Base-by-base conservation (phyloP, 306 rosid genomes). In the Castanea crenata region DNA sequence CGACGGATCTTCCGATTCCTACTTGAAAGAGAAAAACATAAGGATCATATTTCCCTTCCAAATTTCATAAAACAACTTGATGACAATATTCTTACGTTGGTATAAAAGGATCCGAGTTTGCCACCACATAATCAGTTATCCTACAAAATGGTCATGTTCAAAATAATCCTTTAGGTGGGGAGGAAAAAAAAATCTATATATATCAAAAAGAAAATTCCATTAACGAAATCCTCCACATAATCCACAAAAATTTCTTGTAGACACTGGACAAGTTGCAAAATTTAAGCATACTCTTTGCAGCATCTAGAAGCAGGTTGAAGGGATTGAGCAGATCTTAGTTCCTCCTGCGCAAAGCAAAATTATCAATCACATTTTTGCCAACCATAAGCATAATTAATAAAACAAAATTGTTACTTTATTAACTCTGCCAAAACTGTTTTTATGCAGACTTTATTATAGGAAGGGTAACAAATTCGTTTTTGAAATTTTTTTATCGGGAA, bases 271-370 rank as follows among this genome's bases (percentile, higher is more conserved):
- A 34, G 54, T 14, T 41, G 55, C 49, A 69, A 13, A 49, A 74
- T 62, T 31, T 72, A n/a, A 74, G 85, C 94, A 74, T 90, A 95
- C 99, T 95, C 97, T 90, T 93, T 93, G 94, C 97, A 93, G 94
- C 92, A 89, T 82, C 77, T 83, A 34, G 97, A 91, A 77, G 97
- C 89, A 74, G 94, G 91, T 82, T 85, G 97, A 84, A 92, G 88
- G 62, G 87, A 88, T 80, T 89, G 87, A 29, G 83, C 81, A 56
- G 92, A 90, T 82, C 90, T 93, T 35, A 95, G 78, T 73, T 95
- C 98, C 75, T 89, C 97, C 99, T 95, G 94, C 51, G 46, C 80
- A 77, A 73, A 80, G 31, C 29, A 74, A 84, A 79, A 34, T 31
- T 70, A 65, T 54, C 46, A 74, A 73, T 61, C 38, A 86, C 51